Conservation (phyloP, 495 filamentous ascomycete species). For the Amniculicola lignicola region DNA sequence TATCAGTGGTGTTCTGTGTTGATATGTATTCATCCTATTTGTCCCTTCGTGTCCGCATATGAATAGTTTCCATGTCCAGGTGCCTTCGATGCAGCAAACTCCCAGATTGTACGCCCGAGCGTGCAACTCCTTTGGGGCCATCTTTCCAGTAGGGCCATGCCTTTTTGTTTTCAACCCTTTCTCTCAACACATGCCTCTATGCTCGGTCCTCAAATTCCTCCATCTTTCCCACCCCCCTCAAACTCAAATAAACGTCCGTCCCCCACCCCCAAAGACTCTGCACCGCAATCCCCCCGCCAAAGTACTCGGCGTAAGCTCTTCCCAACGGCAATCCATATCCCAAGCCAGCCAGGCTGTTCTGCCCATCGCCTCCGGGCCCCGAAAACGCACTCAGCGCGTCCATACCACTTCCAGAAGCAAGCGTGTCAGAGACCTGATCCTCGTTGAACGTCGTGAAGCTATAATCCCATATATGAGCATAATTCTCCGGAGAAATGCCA, state of each 20-base stretch:
- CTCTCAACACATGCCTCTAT: too few relatives aligned
- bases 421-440: slow-evolving; percentile 49
- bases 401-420: slow-evolving; percentile 46
- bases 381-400: slow-evolving; percentile 74
- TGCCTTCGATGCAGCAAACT: too few relatives aligned
- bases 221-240: slow-evolving; percentile 73
- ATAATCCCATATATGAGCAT: slow-evolving; percentile 91
- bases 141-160: too few relatives aligned
- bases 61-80: too few relatives aligned
- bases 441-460: slow-evolving; percentile 92
- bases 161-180: too few relatives aligned
- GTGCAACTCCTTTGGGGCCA: too few relatives aligned
- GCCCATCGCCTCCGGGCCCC: slow-evolving; percentile 60
- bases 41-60: too few relatives aligned
- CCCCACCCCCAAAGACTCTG: slow-evolving; percentile 97
- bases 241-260: slow-evolving; percentile 72
- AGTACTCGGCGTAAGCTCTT: slow-evolving; percentile 95
- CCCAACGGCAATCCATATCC: slow-evolving; percentile 92
- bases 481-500: slow-evolving; percentile 76
- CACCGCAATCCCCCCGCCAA: slow-evolving; percentile 90
- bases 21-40: too few relatives aligned
- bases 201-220: too few relatives aligned
- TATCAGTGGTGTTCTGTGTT: too few relatives aligned
- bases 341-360: slow-evolving; percentile 76
- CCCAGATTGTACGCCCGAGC: too few relatives aligned